Conservation (phyloP, 2,329 filamentous ascomycete genomes). For the Pyrenochaeta sp. region DNA sequence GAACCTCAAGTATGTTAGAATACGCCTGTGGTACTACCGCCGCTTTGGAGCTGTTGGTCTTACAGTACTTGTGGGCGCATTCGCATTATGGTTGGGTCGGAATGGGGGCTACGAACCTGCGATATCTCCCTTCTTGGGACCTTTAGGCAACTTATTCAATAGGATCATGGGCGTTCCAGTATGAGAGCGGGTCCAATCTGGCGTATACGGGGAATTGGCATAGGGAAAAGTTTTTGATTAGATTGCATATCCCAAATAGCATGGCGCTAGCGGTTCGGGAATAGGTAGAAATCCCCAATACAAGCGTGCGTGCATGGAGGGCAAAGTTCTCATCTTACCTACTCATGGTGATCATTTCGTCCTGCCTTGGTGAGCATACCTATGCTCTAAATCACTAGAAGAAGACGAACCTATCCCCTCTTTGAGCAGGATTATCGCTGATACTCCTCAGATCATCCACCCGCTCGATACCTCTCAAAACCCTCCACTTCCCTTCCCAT, state of each 20-base stretch:
- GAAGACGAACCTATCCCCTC: no score
- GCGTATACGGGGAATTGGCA: background rate
- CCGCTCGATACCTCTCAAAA: no score
- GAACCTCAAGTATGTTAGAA: constrained; percentile 42
- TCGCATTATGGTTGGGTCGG: constrained; percentile 47
- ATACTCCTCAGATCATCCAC: no score
- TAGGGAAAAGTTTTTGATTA: background rate
- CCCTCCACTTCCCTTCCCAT: no score
- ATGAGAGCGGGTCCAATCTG: background rate
- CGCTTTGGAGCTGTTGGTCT: constrained; percentile 66
- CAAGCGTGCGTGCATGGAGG: no score
- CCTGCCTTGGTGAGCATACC: no score
- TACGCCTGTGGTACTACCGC: constrained; percentile 70
- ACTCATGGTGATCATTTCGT: no score
- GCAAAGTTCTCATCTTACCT: no score
- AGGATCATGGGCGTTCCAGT: constrained; percentile 18
- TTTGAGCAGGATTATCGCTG: no score
- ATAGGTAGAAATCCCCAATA: background rate
- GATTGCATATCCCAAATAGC: background rate
- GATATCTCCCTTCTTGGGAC: constrained; percentile 19
- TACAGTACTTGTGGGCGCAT: constrained; percentile 54
- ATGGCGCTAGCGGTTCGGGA: background rate
- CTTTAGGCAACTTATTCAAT: constrained; percentile 26
- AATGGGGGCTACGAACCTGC: constrained; percentile 16
- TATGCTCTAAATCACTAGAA: no score